phyloP scores from a whole-genome alignment of 2,329 filamentous ascomycete species.

The Acrocalymma vagum region DNA sequence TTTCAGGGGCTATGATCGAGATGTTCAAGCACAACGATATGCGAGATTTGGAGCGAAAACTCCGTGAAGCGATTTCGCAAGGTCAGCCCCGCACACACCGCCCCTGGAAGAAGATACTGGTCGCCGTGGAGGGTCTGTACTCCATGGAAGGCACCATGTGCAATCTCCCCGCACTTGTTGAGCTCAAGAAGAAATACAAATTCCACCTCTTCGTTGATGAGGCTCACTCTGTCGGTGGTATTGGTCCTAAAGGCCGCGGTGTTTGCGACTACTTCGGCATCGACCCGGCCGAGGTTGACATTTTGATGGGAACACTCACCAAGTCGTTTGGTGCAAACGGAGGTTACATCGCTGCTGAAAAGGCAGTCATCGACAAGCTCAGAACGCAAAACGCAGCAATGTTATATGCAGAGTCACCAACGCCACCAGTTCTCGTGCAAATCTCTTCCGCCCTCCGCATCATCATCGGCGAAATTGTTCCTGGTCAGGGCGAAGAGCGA shows the following conservation, averaged over 20 bases:
- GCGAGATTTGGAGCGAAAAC: slow-evolving; percentile 80
- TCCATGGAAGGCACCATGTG: slow-evolving; percentile 99
- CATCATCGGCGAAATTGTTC: slow-evolving; percentile 86
- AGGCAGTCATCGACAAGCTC: slow-evolving; percentile 91
- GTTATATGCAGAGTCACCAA: slow-evolving; percentile 85
- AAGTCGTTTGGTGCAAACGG: slow-evolving; percentile 99
- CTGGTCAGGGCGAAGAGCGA: slow-evolving; percentile 93
- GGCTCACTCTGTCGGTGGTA: slow-evolving; percentile 92
- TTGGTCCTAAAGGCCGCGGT: slow-evolving; percentile 87
- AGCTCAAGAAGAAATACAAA: slow-evolving; percentile 94
- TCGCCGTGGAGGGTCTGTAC: slow-evolving; percentile 96
- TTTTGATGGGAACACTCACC: slow-evolving; percentile 97
- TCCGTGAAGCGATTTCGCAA: slow-evolving; percentile 93
- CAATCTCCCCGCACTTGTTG: slow-evolving; percentile 89
- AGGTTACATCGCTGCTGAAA: slow-evolving; percentile 91
- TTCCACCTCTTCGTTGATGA: slow-evolving; percentile 96
- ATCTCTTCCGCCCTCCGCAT: slow-evolving; percentile 87
- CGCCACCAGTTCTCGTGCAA: slow-evolving; percentile 88
- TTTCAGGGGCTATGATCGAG: slow-evolving; percentile 92
- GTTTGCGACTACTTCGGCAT: slow-evolving; percentile 98
- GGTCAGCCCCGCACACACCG: slow-evolving; percentile 98
- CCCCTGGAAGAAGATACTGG: slow-evolving; percentile 98
- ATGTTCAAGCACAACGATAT: slow-evolving; percentile 99
- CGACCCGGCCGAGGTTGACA: slow-evolving; percentile 86
- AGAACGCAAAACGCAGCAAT: slow-evolving; percentile 85